Conservation (phyloP, 495 filamentous ascomycete species). For the Aspergillus wentii region DNA sequence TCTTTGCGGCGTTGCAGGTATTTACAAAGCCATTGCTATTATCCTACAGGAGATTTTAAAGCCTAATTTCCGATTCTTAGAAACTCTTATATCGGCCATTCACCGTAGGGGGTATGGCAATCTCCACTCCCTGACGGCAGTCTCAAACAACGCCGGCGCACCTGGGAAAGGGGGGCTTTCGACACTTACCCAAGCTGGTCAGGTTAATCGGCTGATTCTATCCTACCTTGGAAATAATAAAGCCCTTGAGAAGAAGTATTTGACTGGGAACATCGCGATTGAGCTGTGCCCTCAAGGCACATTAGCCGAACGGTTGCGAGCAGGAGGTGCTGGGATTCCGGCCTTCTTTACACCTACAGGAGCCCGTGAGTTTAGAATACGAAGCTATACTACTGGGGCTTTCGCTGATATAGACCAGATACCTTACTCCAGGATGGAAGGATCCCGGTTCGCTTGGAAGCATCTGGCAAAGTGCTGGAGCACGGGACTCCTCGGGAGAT, state of each 20-base stretch:
- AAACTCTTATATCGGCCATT: constrained; percentile 79
- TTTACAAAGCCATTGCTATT: neutral
- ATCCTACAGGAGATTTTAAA: neutral
- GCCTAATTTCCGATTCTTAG: constrained; percentile 15
- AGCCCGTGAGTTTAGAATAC: constrained; percentile 48
- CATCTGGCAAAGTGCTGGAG: constrained; percentile 65
- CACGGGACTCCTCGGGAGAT: constrained; percentile 74
- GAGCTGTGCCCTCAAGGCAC: constrained; percentile 90
- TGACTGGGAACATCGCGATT: constrained; percentile 75
- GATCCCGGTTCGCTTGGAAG: constrained; percentile 70
- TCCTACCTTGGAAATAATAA: constrained; percentile 90
- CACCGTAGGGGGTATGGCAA: constrained; percentile 58
- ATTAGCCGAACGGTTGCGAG: constrained; percentile 76
- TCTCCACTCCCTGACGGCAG: constrained; percentile 72
- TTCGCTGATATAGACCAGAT: constrained; percentile 13
- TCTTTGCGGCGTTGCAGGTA: constrained; percentile 76
- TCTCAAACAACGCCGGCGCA: constrained; percentile 88
- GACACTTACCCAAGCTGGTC: constrained; percentile 67
- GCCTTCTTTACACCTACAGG: constrained; percentile 90
- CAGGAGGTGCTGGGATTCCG: constrained; percentile 81
- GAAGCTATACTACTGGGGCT: neutral
- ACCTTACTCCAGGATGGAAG: constrained; percentile 83
- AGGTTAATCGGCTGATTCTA: constrained; percentile 79
- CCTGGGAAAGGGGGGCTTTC: constrained; percentile 72
- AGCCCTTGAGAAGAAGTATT: constrained; percentile 76